Percentiles rank a stretch among this genome's conserved stretches.
These are phyloP conservation scores for Pythium guiyangense DNA, from an alignment of 352 stramenopile species.

Conservation along the genomic window DNA sequence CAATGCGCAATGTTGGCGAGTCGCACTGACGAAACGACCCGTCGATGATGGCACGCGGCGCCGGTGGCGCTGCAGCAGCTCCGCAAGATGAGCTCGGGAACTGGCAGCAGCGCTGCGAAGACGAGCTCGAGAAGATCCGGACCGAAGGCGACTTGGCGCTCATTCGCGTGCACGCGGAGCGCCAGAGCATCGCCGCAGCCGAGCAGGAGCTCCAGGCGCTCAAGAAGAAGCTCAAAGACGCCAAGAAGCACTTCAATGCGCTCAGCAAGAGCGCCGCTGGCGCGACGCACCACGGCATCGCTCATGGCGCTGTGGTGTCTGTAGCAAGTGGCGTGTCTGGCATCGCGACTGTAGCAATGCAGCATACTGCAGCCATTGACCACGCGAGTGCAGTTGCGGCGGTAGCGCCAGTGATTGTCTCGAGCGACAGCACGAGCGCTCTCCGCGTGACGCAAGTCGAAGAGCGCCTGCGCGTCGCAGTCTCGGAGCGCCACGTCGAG, in stretches of 20 bases:
- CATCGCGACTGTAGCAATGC: background rate
- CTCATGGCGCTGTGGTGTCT: background rate
- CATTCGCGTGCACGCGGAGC: slow-evolving; percentile 82
- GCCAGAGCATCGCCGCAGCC: slow-evolving; percentile 75
- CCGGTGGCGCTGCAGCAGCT: background rate
- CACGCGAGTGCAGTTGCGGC: background rate
- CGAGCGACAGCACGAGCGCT: background rate
- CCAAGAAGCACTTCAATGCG: slow-evolving; percentile 69
- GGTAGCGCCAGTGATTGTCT: background rate
- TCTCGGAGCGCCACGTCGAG: slow-evolving; percentile 40
- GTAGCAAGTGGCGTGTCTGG: background rate
- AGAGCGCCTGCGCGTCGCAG: slow-evolving; percentile 48
- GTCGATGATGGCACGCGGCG: background rate
- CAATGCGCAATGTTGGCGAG: too few relatives aligned
- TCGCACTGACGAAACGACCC: background rate
- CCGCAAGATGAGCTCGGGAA: background rate
- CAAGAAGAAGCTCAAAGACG: slow-evolving; percentile 79
- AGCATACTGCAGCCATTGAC: background rate
- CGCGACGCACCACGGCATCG: background rate
- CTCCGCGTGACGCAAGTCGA: slow-evolving; percentile 73
- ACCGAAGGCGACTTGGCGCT: slow-evolving; percentile 61
- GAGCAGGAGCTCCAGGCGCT: slow-evolving; percentile 86
- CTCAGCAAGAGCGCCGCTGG: slow-evolving; percentile 2
- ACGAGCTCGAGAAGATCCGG: slow-evolving; percentile 88
- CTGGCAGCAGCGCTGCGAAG: slow-evolving; percentile 34